Conservation (phyloP, 169 alveolate genomes). For the Neospora caninum region DNA sequence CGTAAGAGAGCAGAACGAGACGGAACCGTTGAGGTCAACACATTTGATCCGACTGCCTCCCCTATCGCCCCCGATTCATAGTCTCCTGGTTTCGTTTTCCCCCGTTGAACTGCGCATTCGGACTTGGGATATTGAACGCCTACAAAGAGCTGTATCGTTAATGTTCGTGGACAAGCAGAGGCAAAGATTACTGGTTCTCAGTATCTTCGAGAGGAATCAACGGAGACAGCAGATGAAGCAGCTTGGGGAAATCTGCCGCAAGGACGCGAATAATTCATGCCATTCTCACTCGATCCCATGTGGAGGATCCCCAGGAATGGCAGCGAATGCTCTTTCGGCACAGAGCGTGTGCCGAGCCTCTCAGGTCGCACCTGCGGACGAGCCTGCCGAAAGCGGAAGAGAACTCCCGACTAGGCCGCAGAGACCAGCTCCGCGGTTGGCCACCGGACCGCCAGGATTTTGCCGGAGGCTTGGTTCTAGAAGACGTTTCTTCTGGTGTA, state of each 20-base stretch:
- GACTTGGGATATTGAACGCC: conserved; percentile 27
- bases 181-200: background rate
- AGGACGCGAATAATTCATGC: background rate
- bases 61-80: conserved; percentile 31
- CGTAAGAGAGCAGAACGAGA: background rate
- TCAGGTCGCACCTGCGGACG: too few relatives aligned
- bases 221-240: background rate
- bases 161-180: conserved; percentile 23
- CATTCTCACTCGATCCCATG: background rate
- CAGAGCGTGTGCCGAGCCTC: too few relatives aligned
- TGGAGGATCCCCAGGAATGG: too few relatives aligned
- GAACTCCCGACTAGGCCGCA: too few relatives aligned
- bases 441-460: too few relatives aligned
- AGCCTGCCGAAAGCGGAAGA: too few relatives aligned
- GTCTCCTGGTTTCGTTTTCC: background rate
- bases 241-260: background rate
- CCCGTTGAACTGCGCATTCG: background rate
- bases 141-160: background rate
- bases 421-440: too few relatives aligned
- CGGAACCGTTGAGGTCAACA: background rate
- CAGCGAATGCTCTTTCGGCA: too few relatives aligned
- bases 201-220: background rate
- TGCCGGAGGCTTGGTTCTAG: background rate
- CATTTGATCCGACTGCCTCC: background rate
- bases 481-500: background rate